Base-by-base conservation (phyloP, 495 filamentous ascomycete genomes). In the Podospora sp. region DNA sequence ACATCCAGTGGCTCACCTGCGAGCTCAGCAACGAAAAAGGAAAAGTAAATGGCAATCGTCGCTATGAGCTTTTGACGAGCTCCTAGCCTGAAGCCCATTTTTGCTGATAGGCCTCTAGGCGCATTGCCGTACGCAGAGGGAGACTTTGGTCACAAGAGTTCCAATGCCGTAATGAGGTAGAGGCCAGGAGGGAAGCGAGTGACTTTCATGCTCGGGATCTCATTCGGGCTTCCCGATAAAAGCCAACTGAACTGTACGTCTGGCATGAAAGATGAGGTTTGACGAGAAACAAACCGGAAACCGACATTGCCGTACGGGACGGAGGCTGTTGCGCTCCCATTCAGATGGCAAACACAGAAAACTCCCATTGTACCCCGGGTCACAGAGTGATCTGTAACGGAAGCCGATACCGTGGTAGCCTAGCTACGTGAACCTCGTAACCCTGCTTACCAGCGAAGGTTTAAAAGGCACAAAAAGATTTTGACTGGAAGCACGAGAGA, bases 11-110 rank as follows among this genome's bases (percentile, higher is more conserved):
- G 74, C 80, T 26, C 49, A 84, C 82, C 89, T 33, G 87, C 88
- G 14, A 98, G 81, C 76, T 97, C 94, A 20, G 93, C 80, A 24
- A 96, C 71, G 73, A 97, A 97, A 77, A 98, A 97, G 0, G 83
- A 82, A 3, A 86, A 82, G 63, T 96, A 93, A 69, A 97, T 94
- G 58, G 82, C 87, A 57, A 97, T 87, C 56, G 95, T 87, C 73
- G 90, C 88, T 60, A 88, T 80, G 60, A 97, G 93, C 78, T 91
- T 88, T 70, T 81, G 77, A 65, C 76, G 79, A 16, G 74, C 73
- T 12, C 78, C 76, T 12, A 84, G 59, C 50, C 69, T 72, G 68
- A 73, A 70, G n/a, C 60, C 69, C 76, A 79, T 79, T n/a, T 24
- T 65, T 21, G 20, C 21, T 22, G 12, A 25, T 3, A 18, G 24